A percentile compares a stretch with the other conserved stretches of the same genome.
These are phyloP conservation scores for Trichosporon sp. DNA, from an alignment of 1,284 basidiomycete species.

Conservation along the genomic window DNA sequence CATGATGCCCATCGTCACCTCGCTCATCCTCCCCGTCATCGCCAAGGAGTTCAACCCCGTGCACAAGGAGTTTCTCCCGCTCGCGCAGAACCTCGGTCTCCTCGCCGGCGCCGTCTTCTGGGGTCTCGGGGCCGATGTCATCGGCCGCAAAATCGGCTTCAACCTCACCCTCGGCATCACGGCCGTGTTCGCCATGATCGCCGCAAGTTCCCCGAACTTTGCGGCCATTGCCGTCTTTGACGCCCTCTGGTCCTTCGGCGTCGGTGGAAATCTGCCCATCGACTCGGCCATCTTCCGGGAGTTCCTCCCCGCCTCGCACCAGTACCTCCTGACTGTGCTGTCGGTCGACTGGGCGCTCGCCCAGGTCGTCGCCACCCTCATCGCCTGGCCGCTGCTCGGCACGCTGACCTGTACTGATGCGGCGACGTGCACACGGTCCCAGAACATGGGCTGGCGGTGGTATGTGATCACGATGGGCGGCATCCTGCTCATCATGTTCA, in stretches of 20 bases:
- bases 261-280: conserved; percentile 66
- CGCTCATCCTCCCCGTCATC: conserved; percentile 57
- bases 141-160: conserved; percentile 64
- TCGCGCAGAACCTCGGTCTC: conserved; percentile 48
- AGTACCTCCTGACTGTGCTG: conserved; percentile 66
- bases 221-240: conserved; percentile 64
- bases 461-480: conserved; percentile 62
- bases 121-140: conserved; percentile 59
- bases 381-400: conserved; percentile 45
- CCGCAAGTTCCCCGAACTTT: conserved; percentile 60
- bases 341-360: conserved; percentile 71
- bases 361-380: conserved; percentile 40
- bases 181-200: conserved; percentile 65
- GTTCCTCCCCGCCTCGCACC: conserved; percentile 61
- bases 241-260: conserved; percentile 64
- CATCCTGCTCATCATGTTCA: conserved; percentile 58
- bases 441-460: conserved; percentile 57
- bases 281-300: conserved; percentile 65
- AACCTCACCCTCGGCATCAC: conserved; percentile 65
- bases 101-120: conserved; percentile 57
- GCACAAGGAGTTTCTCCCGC: conserved; percentile 36
- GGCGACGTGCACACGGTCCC: conserved; percentile 32
- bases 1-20: conserved; percentile 50
- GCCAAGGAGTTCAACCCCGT: conserved; percentile 56
- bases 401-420: conserved; percentile 29